These are phyloP conservation scores for Citrus maxima DNA, from an alignment of 345 rosid genomes.

Conservation along the genomic window DNA sequence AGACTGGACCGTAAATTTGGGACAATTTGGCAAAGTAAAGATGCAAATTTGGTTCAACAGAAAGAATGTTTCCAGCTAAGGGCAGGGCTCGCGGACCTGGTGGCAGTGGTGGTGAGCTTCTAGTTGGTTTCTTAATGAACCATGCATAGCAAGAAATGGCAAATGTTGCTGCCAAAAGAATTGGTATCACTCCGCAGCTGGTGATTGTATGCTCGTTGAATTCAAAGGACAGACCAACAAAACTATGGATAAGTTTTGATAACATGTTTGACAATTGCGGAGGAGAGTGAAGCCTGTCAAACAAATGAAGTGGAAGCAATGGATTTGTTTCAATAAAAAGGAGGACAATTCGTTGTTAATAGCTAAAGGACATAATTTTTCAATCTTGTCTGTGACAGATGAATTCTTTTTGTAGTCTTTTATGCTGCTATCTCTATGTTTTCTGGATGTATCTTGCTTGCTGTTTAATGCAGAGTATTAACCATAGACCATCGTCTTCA, in stretches of 20 bases:
- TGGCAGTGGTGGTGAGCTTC: slow-evolving; percentile 5
- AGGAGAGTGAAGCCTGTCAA: not conserved
- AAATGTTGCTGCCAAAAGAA: not conserved
- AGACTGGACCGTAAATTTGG: slow-evolving; percentile 24
- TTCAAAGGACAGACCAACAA: not conserved
- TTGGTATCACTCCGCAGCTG: too few species aligned
- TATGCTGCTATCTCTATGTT: not conserved
- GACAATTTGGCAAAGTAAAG: slow-evolving; percentile 12
- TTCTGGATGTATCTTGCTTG: not conserved
- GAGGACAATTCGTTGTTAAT: too few species aligned
- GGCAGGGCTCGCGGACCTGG: slow-evolving; percentile 29
- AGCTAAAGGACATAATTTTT: slow-evolving; percentile 18
- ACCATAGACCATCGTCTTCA: not conserved
- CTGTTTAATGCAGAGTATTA: not conserved
- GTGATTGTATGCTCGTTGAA: not conserved
- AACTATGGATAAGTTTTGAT: not conserved
- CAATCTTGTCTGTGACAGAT: not conserved
- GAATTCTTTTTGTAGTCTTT: not conserved
- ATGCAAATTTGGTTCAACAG: slow-evolving; percentile 22
- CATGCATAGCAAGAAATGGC: slow-evolving; percentile 4
- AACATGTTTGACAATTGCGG: not conserved
- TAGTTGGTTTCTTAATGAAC: slow-evolving; percentile 7
- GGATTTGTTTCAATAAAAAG: not conserved
- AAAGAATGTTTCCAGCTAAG: slow-evolving; percentile 21
- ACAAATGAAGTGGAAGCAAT: not conserved